Evolutionary conservation across 345 rosid species (phyloP), one percentile per base, ranked within the genome.

Genomic region (Adansonia digitata): DNA sequence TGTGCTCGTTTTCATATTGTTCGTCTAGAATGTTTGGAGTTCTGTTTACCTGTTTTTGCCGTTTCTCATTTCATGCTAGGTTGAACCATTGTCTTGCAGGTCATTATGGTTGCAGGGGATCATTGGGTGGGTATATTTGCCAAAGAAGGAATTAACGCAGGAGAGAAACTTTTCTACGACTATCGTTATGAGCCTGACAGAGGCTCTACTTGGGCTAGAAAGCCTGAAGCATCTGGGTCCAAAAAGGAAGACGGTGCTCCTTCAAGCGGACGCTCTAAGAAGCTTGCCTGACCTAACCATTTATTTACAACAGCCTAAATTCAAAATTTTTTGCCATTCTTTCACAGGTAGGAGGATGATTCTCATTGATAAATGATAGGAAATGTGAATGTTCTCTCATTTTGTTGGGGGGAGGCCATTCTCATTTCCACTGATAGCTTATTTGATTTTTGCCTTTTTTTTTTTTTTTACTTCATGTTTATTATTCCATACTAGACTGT

Each of bases 191-290:
- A 94, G 77, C 94, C 97, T 11, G 98, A 94, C 56, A 84, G 94
- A 73, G 98, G 97, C 52, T 94, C 97, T n/a, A 91, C 94, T 63
- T 94, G 98, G 98, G 98, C 98, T 1, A 86, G 89, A 84, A 94
- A 92, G 85, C 98, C 94, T 0, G 97, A 92, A 83, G 88, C 89
- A 68, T 80, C 94, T 1, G 97, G 97, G 70, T 86, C 94, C 5
- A 92, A 90, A 61, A 92, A 87, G 78, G 97, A 94, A 51, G 97
- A 92, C 1, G 89, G 85, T 24, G 81, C 87, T 76, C 94, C 94
- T 73, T 82, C 93, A 49, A 85, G 81, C 73, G 97, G 98, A 62
- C 93, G 97, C 39, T 94, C 98, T 2, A 94, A 91, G 90, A 94
- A 94, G 84, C 91, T 94, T 75, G 98, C 98, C 52, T 94, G 82